Evolutionary conservation across 1,284 basidiomycete species (phyloP), one percentile per base, ranked within the genome.

Genomic region (Austroboletus rostrupii): DNA sequence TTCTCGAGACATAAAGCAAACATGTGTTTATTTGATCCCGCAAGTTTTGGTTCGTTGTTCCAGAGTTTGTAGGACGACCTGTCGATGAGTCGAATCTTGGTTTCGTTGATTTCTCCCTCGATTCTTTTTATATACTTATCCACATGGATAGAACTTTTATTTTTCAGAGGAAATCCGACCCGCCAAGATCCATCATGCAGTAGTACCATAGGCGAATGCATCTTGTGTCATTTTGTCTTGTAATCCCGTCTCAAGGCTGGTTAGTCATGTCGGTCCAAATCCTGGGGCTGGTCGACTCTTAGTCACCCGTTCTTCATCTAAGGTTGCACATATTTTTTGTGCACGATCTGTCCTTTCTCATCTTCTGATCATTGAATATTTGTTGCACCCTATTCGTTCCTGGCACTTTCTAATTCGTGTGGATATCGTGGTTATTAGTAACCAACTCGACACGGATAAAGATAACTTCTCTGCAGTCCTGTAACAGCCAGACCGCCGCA

Each of bases 391-490:
- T 46, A 26, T 38, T 43, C 43, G 43, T 4, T 44, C 23, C 14
- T 12, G 17, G 19, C 49, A 43, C 32, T 58, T 26, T n/a, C 54
- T 20, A 33, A n/a, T 44, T 17, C n/a, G 32, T 28, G 20, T 43
- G 32, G 43, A 43, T 32, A 37, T 53, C 42, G 56, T 52, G 28
- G 40, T 35, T 19, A 38, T 32, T 19, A 21, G 8, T 35, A 28
- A 16, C 23, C 44, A 49, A 32, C 26, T 42, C 43, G 26, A 53
- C 49, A 19, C 47, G 53, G 29, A 60, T 39, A 51, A 47, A 28
- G 32, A 26, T 54, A 57, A 11, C 61, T 16, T 80, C 76, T 53
- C 65, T 83, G 16, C 45, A 51, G 19, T 66, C 67, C 2, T 80
- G 83, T 61, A 84, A 84, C 57, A 48, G n/a, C n/a, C n/a, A n/a